A percentile compares a stretch with the other conserved stretches of the same genome.
Evolutionary conservation across 352 stramenopile genomes (phyloP).

Genomic region (Pythium sp.): DNA sequence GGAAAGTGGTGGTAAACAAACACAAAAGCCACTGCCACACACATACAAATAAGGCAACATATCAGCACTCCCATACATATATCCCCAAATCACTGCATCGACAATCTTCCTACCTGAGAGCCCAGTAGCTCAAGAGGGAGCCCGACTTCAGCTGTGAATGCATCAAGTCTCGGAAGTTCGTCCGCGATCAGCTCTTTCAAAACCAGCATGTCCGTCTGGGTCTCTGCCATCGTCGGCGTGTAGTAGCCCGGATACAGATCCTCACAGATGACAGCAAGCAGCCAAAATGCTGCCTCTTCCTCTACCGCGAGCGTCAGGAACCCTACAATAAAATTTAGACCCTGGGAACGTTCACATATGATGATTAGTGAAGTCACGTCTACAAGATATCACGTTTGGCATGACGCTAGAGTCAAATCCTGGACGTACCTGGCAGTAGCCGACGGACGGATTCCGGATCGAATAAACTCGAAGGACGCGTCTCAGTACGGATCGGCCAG

Average conservation of each 20-base stretch:
- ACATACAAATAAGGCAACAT: background rate
- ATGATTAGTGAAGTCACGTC: background rate
- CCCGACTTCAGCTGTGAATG: constrained; percentile 72
- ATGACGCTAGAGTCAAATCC: background rate
- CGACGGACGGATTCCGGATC: constrained; percentile 69
- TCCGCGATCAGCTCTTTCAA: constrained; percentile 84
- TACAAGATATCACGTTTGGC: background rate
- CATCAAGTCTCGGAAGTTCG: constrained; percentile 68
- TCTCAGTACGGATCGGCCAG: constrained; percentile 47
- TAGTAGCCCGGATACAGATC: constrained; percentile 89
- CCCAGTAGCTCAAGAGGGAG: constrained; percentile 86
- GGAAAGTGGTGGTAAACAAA: constrained; percentile 90
- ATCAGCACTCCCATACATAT: background rate
- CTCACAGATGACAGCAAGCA: constrained; percentile 86
- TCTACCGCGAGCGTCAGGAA: constrained; percentile 77
- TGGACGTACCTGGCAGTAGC: constrained; percentile 75
- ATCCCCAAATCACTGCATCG: too few species aligned
- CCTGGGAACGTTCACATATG: constrained; percentile 20
- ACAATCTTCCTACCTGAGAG: constrained; percentile 42
- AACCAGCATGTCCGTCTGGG: constrained; percentile 88
- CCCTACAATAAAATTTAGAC: constrained; percentile 88
- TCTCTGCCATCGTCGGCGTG: constrained; percentile 86
- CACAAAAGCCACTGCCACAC: constrained; percentile 81
- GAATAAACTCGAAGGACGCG: constrained; percentile 81
- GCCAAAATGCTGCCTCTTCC: constrained; percentile 89